Conservation (phyloP, 495 filamentous ascomycete genomes). For the Chlorociboria aeruginascens region DNA sequence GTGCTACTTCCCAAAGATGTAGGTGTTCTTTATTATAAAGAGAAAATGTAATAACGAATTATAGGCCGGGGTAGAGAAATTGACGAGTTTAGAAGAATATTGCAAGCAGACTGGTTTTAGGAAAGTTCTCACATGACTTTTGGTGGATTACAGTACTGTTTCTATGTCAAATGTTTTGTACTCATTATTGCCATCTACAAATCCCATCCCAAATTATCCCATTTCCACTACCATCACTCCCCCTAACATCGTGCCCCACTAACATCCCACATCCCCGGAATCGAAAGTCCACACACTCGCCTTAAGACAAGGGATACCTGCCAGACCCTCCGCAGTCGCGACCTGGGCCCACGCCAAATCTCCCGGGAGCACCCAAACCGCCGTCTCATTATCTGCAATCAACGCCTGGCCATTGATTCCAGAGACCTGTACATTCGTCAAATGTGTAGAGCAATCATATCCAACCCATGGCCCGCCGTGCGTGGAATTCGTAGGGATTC, state of each 20-base stretch:
- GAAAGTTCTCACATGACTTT: too few species aligned
- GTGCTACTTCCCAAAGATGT: too few species aligned
- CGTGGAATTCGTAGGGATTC: not conserved
- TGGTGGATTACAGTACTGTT: too few species aligned
- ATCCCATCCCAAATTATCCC: too few species aligned
- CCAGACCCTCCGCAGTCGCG: not conserved
- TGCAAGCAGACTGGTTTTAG: too few species aligned
- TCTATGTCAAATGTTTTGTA: too few species aligned
- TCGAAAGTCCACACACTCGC: not conserved
- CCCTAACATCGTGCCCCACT: not conserved
- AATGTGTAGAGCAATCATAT: not conserved
- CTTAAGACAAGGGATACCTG: not conserved
- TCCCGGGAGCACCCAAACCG: not conserved
- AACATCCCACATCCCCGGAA: slow-evolving; percentile 13
- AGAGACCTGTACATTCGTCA: not conserved
- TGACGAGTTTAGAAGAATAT: too few species aligned
- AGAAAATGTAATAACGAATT: too few species aligned
- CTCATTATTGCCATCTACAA: too few species aligned
- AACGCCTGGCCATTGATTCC: not conserved
- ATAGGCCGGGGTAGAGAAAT: too few species aligned
- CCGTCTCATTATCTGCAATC: not conserved
- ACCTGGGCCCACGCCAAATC: not conserved
- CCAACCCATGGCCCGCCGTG: slow-evolving; percentile 1
- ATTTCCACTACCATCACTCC: too few species aligned
- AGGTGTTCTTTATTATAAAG: too few species aligned